A percentile compares a stretch with the other conserved stretches of the same genome.
These are phyloP conservation scores for Colletotrichum paranaense DNA, from an alignment of 2,329 filamentous ascomycete genomes.

Conservation along the genomic window DNA sequence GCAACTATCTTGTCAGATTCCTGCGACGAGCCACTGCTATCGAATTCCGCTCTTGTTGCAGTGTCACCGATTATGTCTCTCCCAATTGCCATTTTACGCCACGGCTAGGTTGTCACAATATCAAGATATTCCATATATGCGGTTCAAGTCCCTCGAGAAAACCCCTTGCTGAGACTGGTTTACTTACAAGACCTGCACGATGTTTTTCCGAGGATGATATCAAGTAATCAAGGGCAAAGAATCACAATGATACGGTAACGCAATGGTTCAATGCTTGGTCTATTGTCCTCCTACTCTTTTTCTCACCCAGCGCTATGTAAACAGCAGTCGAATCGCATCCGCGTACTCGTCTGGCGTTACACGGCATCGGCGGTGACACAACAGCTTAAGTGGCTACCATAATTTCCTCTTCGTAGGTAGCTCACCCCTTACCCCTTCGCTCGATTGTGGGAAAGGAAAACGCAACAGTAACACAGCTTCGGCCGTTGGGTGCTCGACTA, in stretches of 20 bases:
- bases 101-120: not conserved
- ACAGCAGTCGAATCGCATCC: not conserved
- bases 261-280: not conserved
- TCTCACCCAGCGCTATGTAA: not conserved
- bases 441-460: not conserved
- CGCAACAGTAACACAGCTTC: not conserved
- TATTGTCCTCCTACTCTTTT: not conserved
- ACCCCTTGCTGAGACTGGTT: not conserved
- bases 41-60: not conserved
- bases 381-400: conserved; percentile 6
- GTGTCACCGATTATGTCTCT: not conserved
- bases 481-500: not conserved
- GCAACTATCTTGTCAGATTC: not conserved
- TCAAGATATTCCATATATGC: not conserved
- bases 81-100: not conserved
- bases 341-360: conserved; percentile 9
- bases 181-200: not conserved
- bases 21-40: not conserved
- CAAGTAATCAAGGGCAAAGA: not conserved
- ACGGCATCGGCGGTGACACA: conserved; percentile 21
- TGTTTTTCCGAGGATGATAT: not conserved
- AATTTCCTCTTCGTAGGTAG: not conserved
- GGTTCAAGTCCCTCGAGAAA: not conserved
- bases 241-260: not conserved
- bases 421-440: not conserved